Percentiles rank a stretch among this genome's conserved stretches.
These are phyloP conservation scores for Agrostemma githago DNA, from an alignment of 148 eudicot genomes.

Conservation along the genomic window DNA sequence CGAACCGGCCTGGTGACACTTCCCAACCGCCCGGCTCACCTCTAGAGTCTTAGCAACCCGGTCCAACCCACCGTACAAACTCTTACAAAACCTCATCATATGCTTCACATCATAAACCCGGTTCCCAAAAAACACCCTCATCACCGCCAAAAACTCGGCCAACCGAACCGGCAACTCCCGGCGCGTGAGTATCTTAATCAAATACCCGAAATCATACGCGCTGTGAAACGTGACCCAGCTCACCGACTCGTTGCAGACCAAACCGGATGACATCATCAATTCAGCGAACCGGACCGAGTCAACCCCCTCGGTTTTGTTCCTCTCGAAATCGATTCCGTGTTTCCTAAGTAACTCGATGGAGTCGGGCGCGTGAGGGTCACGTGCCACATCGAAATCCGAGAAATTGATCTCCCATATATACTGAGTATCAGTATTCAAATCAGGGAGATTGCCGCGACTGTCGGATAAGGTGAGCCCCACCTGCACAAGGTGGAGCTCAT, in stretches of 20 bases:
- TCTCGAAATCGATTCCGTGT: conserved; percentile 53
- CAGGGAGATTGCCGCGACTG: conserved; percentile 45
- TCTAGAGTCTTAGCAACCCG: conserved; percentile 45
- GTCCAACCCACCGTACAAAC: conserved; percentile 63
- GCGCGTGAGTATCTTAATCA: conserved; percentile 64
- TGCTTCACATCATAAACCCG: conserved; percentile 58
- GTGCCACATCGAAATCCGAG: conserved; percentile 44
- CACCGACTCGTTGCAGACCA: conserved; percentile 51
- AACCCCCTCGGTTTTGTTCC: conserved; percentile 40
- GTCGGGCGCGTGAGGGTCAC: conserved; percentile 49
- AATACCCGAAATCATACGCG: conserved; percentile 68
- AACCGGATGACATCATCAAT: conserved; percentile 58
- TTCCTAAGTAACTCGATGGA: conserved; percentile 42
- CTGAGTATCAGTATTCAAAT: conserved; percentile 19
- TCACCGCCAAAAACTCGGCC: conserved; percentile 30
- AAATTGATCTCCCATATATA: conserved; percentile 73
- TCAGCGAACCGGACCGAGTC: conserved; percentile 44
- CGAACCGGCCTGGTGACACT: conserved; percentile 76
- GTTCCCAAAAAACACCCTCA: conserved; percentile 40
- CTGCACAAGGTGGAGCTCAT: conserved; percentile 49
- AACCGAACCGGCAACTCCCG: conserved; percentile 35
- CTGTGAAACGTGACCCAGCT: conserved; percentile 77
- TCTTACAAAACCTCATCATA: conserved; percentile 50
- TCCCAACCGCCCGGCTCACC: conserved; percentile 57
- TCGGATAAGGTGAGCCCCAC: conserved; percentile 72